Evolutionary conservation across 2,329 filamentous ascomycete species (phyloP).

Genomic region (Graphilbum sp.): DNA sequence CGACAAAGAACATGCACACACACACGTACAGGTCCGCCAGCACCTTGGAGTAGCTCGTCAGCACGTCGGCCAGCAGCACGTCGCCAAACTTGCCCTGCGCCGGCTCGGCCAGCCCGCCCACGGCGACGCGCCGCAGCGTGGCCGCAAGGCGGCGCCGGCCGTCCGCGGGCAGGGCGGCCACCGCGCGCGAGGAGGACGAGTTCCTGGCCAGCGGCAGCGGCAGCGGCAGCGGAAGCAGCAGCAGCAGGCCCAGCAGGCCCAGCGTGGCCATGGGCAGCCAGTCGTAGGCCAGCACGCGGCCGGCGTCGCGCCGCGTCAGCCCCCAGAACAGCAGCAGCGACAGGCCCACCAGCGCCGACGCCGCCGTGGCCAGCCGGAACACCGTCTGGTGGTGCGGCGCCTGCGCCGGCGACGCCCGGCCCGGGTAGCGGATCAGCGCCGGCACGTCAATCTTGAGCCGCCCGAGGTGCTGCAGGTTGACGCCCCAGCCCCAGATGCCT

Average conservation of each 20-base stretch:
- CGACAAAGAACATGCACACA: slow-evolving; percentile 73
- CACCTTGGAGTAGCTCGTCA: slow-evolving; percentile 90
- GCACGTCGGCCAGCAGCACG: slow-evolving; percentile 78
- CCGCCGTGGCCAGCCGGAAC: slow-evolving; percentile 67
- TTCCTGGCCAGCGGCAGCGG: slow-evolving; percentile 1
- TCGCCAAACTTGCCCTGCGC: slow-evolving; percentile 91
- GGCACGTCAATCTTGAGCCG: slow-evolving; percentile 74
- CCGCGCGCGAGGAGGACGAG: too few species aligned
- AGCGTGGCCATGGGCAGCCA: slow-evolving; percentile 79
- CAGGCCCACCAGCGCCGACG: slow-evolving; percentile 52
- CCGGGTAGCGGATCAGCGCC: slow-evolving; percentile 70
- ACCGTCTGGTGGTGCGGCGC: slow-evolving; percentile 64
- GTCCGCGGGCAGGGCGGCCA: slow-evolving; percentile 33
- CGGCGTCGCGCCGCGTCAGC: slow-evolving; percentile 53
- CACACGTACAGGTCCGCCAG: slow-evolving; percentile 79
- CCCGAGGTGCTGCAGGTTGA: slow-evolving; percentile 79
- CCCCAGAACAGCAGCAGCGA: slow-evolving; percentile 75
- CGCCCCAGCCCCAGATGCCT: slow-evolving; percentile 66
- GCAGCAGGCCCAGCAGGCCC: slow-evolving; percentile 50
- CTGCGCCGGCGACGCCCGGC: slow-evolving; percentile 52
- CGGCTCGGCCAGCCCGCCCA: slow-evolving; percentile 75
- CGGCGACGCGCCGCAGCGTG: slow-evolving; percentile 59
- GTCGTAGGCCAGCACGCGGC: slow-evolving; percentile 61
- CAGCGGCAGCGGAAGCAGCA: slow-evolving; percentile 42
- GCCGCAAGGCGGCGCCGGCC: slow-evolving; percentile 62